Evolutionary conservation across 148 eudicot species (phyloP).

Genomic region (Vaccinium corymbosum): DNA sequence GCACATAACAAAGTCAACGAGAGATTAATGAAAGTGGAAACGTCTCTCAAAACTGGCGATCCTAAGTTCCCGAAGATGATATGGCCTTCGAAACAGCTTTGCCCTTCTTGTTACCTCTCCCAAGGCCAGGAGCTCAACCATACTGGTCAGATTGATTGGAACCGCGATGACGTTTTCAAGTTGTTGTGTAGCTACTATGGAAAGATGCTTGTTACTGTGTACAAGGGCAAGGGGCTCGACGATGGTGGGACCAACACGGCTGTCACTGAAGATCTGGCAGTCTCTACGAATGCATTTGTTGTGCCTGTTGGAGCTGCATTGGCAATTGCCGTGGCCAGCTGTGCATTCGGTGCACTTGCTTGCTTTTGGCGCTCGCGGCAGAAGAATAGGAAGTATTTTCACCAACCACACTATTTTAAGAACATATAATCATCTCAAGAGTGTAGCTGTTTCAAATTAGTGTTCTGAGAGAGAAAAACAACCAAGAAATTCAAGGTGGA

Average conservation of each 20-base stretch:
- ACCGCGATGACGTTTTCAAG: conserved; percentile 67
- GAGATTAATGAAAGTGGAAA: conserved; percentile 76
- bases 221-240: conserved; percentile 41
- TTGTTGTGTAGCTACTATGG: conserved; percentile 78
- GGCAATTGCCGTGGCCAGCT: conserved; percentile 89
- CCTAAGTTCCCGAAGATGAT: conserved; percentile 75
- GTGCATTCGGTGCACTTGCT: conserved; percentile 92
- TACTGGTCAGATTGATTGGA: conserved; percentile 43
- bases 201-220: conserved; percentile 41
- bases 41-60: conserved; percentile 55
- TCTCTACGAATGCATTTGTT: conserved; percentile 56
- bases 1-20: conserved; percentile 82
- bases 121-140: conserved; percentile 22
- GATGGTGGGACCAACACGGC: conserved; percentile 21
- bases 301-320: conserved; percentile 90
- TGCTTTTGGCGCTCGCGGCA: conserved; percentile 97
- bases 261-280: conserved; percentile 41
- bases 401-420: conserved; percentile 74
- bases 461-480: conserved; percentile 11
- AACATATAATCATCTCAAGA: conserved; percentile 61
- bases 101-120: conserved; percentile 66
- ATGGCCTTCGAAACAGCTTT: conserved; percentile 92
- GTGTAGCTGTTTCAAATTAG: conserved; percentile 29
- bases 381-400: conserved; percentile 92
- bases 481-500: background rate